phyloP scores from a whole-genome alignment of 352 stramenopile species.

The Aphanomyces cochlioides region DNA sequence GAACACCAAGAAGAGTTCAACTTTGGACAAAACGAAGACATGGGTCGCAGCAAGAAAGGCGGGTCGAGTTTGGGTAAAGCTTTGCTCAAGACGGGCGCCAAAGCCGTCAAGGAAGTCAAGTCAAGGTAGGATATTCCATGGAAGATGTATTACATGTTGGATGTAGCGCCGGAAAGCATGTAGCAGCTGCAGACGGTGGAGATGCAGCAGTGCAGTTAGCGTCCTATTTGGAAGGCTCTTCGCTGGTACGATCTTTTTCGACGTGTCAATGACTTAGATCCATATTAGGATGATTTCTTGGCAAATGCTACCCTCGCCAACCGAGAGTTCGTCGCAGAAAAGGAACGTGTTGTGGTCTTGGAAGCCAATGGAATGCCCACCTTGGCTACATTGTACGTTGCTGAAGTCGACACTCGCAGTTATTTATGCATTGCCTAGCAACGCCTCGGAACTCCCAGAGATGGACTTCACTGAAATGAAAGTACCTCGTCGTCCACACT shows the following conservation, averaged over 20 bases:
- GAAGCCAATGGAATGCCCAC: constrained; percentile 44
- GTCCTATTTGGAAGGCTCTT: constrained; percentile 83
- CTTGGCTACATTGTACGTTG: constrained; percentile 51
- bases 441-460: constrained; percentile 54
- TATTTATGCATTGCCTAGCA: constrained; percentile 35
- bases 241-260: constrained; percentile 42
- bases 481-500: constrained; percentile 94
- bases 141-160: background rate
- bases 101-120: constrained; percentile 61
- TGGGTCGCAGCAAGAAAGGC: constrained; percentile 53
- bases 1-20: constrained; percentile 18
- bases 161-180: constrained; percentile 70
- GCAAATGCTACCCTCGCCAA: constrained; percentile 88
- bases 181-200: constrained; percentile 74
- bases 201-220: constrained; percentile 75
- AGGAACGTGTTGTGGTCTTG: constrained; percentile 81
- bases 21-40: constrained; percentile 5
- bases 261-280: constrained; percentile 5
- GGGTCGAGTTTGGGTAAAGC: constrained; percentile 71
- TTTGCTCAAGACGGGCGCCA: constrained; percentile 63
- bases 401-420: constrained; percentile 31
- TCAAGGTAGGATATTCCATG: constrained; percentile 45
- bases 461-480: constrained; percentile 94
- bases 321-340: constrained; percentile 88
- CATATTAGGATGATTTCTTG: constrained; percentile 88